Conservation (phyloP, 2,329 filamentous ascomycete species). For the Emmonsia crescens region DNA sequence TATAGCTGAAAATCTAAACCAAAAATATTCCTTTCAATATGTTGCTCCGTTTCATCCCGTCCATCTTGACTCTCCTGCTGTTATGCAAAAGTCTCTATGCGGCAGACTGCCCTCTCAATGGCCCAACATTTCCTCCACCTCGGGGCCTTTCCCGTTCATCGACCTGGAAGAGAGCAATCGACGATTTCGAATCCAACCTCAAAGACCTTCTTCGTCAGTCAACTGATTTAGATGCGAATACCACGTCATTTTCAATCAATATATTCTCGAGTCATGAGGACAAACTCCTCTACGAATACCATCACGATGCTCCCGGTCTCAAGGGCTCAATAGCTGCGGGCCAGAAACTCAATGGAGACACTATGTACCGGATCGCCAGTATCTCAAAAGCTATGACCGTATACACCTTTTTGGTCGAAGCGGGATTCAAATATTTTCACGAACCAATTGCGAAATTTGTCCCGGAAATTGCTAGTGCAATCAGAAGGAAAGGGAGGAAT, state of each 20-base stretch:
- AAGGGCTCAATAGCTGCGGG: constrained; percentile 14
- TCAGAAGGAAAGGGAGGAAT: not conserved
- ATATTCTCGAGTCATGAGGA: constrained; percentile 10
- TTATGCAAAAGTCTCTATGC: not conserved
- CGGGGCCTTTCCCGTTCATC: not conserved
- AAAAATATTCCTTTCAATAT: not conserved
- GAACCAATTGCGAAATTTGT: constrained; percentile 34
- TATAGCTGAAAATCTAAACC: not conserved
- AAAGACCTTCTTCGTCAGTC: not conserved
- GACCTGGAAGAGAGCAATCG: not conserved
- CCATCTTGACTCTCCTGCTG: not conserved
- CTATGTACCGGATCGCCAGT: constrained; percentile 34
- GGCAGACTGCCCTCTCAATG: not conserved
- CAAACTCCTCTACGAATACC: constrained; percentile 8
- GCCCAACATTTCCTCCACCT: constrained; percentile 1
- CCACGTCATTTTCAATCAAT: constrained; percentile 14
- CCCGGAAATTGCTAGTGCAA: constrained; percentile 27
- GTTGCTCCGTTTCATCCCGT: not conserved
- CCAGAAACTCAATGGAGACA: constrained; percentile 21
- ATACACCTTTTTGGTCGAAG: constrained; percentile 32
- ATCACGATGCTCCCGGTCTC: constrained; percentile 4
- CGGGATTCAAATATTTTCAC: constrained; percentile 31
- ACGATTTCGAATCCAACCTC: not conserved
- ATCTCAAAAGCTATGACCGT: constrained; percentile 38
- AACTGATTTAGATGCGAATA: not conserved